Conservation (phyloP, 495 filamentous ascomycete genomes). For the Bathelium albidoporum region DNA sequence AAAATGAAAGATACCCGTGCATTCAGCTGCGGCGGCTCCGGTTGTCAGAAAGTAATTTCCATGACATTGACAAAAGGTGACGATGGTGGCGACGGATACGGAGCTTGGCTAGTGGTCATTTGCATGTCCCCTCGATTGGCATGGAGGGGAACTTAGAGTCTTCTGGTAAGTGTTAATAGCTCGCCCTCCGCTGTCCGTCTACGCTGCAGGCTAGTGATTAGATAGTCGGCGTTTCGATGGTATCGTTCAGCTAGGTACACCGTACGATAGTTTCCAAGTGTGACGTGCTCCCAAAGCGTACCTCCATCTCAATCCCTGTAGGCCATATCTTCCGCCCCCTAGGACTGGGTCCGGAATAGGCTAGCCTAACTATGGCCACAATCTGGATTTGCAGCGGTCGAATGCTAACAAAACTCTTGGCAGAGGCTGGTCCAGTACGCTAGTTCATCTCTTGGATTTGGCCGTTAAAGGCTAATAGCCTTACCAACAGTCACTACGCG, state of each 20-base stretch:
- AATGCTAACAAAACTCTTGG: no score
- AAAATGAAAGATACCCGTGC: neutral
- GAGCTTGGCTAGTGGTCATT: no score
- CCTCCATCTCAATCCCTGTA: no score
- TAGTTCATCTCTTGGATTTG: neutral
- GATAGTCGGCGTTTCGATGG: neutral
- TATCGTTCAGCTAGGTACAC: neutral
- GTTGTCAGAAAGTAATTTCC: neutral
- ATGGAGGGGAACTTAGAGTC: slow-evolving; percentile 5
- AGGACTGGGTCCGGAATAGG: no score
- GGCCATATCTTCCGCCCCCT: no score
- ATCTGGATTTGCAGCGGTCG: no score
- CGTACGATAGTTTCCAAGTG: no score
- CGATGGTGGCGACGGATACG: neutral
- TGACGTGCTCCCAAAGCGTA: no score
- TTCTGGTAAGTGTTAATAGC: neutral
- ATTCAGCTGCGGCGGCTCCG: neutral
- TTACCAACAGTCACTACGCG: neutral
- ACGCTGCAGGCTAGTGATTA: neutral
- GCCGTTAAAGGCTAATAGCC: neutral
- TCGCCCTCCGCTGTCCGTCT: neutral
- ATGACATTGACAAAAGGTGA: neutral
- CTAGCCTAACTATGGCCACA: no score
- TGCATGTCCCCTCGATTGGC: no score
- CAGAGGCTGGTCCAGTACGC: neutral